Conservation (phyloP, 2,329 filamentous ascomycete genomes). For the Cladosporium austrohemisphaericum region DNA sequence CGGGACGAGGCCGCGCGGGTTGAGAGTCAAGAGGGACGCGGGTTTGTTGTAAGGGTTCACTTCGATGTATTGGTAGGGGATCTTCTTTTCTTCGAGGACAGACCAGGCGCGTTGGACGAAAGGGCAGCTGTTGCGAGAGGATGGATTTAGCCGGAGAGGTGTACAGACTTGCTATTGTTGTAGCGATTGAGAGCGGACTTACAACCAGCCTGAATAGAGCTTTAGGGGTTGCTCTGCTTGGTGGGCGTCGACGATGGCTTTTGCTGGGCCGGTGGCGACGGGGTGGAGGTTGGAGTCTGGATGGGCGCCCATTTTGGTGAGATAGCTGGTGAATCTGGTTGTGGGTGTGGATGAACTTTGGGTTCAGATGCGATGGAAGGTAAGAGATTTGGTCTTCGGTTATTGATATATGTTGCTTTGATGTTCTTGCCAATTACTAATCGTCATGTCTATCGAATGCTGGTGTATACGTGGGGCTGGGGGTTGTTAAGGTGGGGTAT, state of each 20-base stretch:
- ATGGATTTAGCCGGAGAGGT: neutral
- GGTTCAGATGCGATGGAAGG: neutral
- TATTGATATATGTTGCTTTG: neutral
- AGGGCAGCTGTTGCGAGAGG: slow-evolving; percentile 46
- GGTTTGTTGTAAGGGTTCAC: slow-evolving; percentile 74
- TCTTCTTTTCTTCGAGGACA: slow-evolving; percentile 67
- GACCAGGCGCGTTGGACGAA: slow-evolving; percentile 69
- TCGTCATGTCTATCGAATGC: slow-evolving; percentile 6
- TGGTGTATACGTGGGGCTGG: neutral
- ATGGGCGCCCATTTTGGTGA: slow-evolving; percentile 23
- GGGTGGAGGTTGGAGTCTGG: slow-evolving; percentile 45
- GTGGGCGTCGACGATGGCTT: slow-evolving; percentile 33
- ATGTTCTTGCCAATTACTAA: too few species aligned
- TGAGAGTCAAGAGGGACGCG: slow-evolving; percentile 63
- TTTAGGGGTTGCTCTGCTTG: slow-evolving; percentile 30
- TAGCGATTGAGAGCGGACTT: slow-evolving; percentile 7
- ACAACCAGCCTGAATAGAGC: slow-evolving; percentile 35
- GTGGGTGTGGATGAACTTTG: neutral
- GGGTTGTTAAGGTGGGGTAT: slow-evolving; percentile 5
- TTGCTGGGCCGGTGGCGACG: slow-evolving; percentile 44
- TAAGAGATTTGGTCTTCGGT: too few species aligned
- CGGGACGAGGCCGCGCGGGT: slow-evolving; percentile 72
- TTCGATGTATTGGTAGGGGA: slow-evolving; percentile 66
- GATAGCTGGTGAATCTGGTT: neutral
- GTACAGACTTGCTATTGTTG: neutral